Evolutionary conservation across 2,329 filamentous ascomycete species (phyloP).

Genomic region (Zelopaecilomyces penicillatus): DNA sequence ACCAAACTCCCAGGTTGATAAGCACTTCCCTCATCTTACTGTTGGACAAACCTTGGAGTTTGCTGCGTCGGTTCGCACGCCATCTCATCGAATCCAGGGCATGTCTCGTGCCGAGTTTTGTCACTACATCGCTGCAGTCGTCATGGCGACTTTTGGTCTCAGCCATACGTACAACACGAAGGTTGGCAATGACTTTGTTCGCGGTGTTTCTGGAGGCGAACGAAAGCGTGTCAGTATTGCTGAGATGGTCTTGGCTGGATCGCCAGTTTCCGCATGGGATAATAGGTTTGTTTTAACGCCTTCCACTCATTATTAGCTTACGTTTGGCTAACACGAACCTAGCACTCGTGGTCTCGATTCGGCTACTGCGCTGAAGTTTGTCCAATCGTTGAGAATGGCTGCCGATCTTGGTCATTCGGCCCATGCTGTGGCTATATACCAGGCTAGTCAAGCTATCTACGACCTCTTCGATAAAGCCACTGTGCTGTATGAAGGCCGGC

Average conservation of each 20-base stretch:
- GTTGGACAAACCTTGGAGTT: constrained; percentile 68
- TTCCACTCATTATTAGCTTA: not conserved
- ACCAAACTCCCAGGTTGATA: constrained; percentile 41
- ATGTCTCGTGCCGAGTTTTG: constrained; percentile 53
- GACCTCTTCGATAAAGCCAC: constrained; percentile 68
- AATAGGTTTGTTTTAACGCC: constrained; percentile 39
- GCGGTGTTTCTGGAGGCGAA: constrained; percentile 64
- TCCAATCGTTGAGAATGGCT: constrained; percentile 54
- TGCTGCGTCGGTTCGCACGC: constrained; percentile 60
- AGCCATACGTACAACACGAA: constrained; percentile 64
- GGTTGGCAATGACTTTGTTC: constrained; percentile 66
- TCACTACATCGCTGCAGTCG: constrained; percentile 54
- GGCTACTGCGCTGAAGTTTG: constrained; percentile 65
- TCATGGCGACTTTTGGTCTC: constrained; percentile 65
- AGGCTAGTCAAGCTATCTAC: constrained; percentile 61
- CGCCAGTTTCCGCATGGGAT: constrained; percentile 56
- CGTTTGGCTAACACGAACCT: not conserved
- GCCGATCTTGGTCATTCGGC: constrained; percentile 56
- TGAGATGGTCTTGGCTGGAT: constrained; percentile 61
- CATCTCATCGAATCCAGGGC: constrained; percentile 53
- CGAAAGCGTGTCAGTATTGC: constrained; percentile 76
- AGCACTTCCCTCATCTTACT: constrained; percentile 70
- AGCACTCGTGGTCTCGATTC: constrained; percentile 64
- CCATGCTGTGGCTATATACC: constrained; percentile 62
- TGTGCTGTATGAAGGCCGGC: constrained; percentile 66